These are phyloP conservation scores for Rhynchospora tenuis DNA, from an alignment of 176 grass and related monocot genomes.

Conservation along the genomic window DNA sequence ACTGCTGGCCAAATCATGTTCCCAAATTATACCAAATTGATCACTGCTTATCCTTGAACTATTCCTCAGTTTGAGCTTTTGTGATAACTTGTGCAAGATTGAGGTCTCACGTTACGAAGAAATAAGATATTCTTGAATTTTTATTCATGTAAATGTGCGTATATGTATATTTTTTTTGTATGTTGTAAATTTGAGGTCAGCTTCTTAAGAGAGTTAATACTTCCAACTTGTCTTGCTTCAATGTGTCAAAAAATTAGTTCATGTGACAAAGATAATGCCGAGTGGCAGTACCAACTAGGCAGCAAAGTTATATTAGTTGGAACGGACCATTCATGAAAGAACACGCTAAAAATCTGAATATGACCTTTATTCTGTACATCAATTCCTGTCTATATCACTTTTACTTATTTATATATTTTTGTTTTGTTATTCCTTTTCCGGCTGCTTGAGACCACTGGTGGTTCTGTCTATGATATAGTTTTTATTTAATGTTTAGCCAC, in stretches of 20 bases:
- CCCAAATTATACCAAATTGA: neutral
- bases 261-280: neutral
- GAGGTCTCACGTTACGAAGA: neutral
- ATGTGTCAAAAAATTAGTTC: neutral
- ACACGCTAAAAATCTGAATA: neutral
- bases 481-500: neutral
- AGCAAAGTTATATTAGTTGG: neutral
- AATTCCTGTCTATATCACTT: neutral
- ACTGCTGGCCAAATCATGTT: neutral
- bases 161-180: too few relatives aligned
- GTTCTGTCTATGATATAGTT: neutral
- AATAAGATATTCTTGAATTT: neutral
- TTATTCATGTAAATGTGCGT: neutral
- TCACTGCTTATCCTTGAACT: neutral
- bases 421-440: neutral
- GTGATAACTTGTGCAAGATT: neutral
- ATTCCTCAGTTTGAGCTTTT: neutral
- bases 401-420: neutral
- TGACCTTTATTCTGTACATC: neutral
- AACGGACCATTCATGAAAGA: neutral
- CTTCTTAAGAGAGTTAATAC: neutral
- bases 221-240: neutral
- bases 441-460: neutral
- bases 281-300: neutral
- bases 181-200: neutral